Base-by-base conservation (phyloP, 1,284 basidiomycete species). In the Omphalotus olearius region DNA sequence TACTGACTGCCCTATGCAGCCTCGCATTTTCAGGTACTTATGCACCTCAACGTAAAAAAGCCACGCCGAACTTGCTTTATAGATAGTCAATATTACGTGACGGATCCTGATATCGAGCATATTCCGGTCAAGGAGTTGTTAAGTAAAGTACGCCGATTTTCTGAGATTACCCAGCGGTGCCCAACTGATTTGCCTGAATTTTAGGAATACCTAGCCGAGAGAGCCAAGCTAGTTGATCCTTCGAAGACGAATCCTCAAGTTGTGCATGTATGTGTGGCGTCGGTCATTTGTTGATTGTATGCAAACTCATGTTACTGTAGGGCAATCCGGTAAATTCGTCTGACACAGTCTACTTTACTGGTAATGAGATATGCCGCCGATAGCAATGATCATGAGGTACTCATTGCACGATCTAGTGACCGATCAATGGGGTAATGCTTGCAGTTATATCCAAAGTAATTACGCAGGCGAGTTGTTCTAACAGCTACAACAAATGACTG, bases 361-460 rank as follows among this genome's bases (percentile, higher is more conserved):
- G 87, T 85, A 62, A 28, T 28, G 4, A 33, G 7, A 9, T 10
- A 33, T 33, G 30, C 3, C 7, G 23, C 23, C 23, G 23, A 23
- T 23, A 23, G 23, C 23, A 23, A 33, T 33, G 7, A 13, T 33
- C 23, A 13, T 28, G 10, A 28, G 9, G 9, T 33, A 33, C 7
- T 33, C 7, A 9, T 33, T 33, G 30, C 30, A 10, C 9, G 9
- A 33, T 40, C 35, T 54, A 88, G 88, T 92, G 1, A 79, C 87
- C 4, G 93, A 95, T 64, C 82, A 88, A 62, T 88, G 90, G 79
- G 94, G 94, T 4, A 97, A 98, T 66, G 90, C 92, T 1, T 96
- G 93, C 68, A 94, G 91, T 57, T 97, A 88, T 66, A 98, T 98
- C 56, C 91, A 93, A 66, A 93, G 91, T 59, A 96, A 95, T 66